Conservation (phyloP, 805 yeast species). For the Candida boleticola region DNA sequence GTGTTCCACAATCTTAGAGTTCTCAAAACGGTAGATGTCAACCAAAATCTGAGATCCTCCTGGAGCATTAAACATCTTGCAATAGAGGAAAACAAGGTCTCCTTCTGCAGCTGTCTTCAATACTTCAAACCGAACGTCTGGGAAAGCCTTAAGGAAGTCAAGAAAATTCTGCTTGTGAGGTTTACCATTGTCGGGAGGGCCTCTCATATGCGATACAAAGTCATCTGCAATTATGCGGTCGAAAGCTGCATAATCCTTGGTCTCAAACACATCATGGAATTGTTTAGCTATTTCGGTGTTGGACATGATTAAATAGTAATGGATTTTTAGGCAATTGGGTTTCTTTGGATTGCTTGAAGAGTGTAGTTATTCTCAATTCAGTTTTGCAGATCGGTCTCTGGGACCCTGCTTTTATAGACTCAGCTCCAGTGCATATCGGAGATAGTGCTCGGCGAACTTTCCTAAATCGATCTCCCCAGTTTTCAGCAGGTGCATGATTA, state of each 20-base stretch:
- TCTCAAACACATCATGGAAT: not conserved
- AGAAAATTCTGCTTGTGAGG: not conserved
- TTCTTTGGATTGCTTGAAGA: no score
- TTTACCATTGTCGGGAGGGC: not conserved
- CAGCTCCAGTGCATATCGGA: no score
- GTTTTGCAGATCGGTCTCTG: no score
- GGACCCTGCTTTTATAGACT: no score
- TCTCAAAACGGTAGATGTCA: constrained; percentile 1
- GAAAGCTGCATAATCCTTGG: not conserved
- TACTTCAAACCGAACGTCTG: not conserved
- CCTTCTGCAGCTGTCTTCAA: not conserved
- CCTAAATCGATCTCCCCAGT: no score
- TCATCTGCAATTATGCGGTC: not conserved
- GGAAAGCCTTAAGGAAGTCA: not conserved
- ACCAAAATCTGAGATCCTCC: not conserved
- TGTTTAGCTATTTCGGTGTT: not conserved
- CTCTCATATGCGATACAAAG: not conserved
- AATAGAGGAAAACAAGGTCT: not conserved
- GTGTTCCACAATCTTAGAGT: not conserved
- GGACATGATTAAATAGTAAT: no score
- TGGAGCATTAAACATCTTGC: not conserved
- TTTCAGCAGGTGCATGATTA: no score
- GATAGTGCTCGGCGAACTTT: no score
- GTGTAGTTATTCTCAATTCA: no score
- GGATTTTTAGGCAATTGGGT: no score